A percentile compares a stretch with the other conserved stretches of the same genome.
These are phyloP conservation scores for Solanum habrochaites DNA, from an alignment of 257 asterid genomes.

Conservation along the genomic window DNA sequence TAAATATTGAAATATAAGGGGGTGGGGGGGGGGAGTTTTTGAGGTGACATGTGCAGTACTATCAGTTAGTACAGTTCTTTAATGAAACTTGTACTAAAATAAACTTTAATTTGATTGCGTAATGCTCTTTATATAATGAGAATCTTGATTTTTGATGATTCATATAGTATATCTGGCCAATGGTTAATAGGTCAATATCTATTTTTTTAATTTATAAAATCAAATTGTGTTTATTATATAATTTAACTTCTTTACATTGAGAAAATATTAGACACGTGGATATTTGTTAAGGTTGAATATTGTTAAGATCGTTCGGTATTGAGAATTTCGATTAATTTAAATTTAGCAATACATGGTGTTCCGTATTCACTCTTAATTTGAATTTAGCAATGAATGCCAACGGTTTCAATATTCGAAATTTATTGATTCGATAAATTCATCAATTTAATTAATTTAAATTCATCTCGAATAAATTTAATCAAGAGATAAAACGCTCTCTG, in stretches of 20 bases:
- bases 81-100: not conserved
- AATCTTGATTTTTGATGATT: not conserved
- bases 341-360: not conserved
- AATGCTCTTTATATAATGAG: not conserved
- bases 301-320: too few relatives aligned
- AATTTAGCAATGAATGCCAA: too few relatives aligned
- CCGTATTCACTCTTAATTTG: too few relatives aligned
- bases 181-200: not conserved
- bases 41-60: not conserved
- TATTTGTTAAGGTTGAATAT: not conserved
- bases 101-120: not conserved
- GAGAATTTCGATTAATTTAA: not conserved
- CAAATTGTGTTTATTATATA: not conserved
- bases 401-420: not conserved
- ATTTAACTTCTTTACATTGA: not conserved
- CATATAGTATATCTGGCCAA: not conserved
- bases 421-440: not conserved
- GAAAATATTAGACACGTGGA: not conserved
- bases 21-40: too few relatives aligned
- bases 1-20: not conserved
- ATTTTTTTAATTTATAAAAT: not conserved
- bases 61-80: not conserved
- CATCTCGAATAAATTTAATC: fast-evolving
- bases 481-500: not conserved
- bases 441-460: too few relatives aligned